These are phyloP conservation scores for Scalesia atractyloides DNA, from an alignment of 129 eudicot genomes.

Conservation along the genomic window DNA sequence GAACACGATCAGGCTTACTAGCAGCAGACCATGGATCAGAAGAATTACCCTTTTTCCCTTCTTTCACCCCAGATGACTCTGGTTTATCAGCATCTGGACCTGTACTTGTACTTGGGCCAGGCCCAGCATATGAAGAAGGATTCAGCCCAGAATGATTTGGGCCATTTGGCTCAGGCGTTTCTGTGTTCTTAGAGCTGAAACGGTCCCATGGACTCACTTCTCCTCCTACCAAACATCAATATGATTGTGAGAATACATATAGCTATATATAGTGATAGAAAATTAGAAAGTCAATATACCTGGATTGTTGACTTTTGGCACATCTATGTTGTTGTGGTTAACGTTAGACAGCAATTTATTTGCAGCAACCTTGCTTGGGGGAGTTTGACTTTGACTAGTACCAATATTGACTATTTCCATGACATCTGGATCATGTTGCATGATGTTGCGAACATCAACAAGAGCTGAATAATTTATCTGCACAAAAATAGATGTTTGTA, in stretches of 20 bases:
- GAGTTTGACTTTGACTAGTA: conserved; percentile 41
- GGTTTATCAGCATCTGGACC: conserved; percentile 23
- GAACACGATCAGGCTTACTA: conserved; percentile 12
- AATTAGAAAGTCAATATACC: conserved; percentile 37
- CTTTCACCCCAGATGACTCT: conserved; percentile 28
- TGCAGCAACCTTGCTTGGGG: conserved; percentile 29
- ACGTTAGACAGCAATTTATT: conserved; percentile 27
- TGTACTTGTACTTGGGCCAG: conserved; percentile 27
- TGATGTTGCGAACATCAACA: conserved; percentile 66
- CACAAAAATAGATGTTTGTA: conserved; percentile 15
- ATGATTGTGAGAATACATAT: conserved; percentile 15
- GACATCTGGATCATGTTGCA: conserved; percentile 41
- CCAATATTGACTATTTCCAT: conserved; percentile 31
- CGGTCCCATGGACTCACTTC: conserved; percentile 67
- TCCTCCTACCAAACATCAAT: conserved; percentile 32
- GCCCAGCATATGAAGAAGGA: conserved; percentile 42
- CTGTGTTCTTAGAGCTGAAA: conserved; percentile 45
- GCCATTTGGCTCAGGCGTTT: conserved; percentile 33
- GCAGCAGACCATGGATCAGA: conserved; percentile 32
- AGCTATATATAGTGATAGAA: neutral
- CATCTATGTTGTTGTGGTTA: conserved; percentile 35
- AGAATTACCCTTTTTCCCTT: conserved; percentile 22
- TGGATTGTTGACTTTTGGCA: conserved; percentile 33
- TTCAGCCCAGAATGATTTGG: conserved; percentile 33
- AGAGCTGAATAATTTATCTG: conserved; percentile 87